These are phyloP conservation scores for Tricholoma sp. DNA, from an alignment of 768 basidiomycete species.

Conservation along the genomic window DNA sequence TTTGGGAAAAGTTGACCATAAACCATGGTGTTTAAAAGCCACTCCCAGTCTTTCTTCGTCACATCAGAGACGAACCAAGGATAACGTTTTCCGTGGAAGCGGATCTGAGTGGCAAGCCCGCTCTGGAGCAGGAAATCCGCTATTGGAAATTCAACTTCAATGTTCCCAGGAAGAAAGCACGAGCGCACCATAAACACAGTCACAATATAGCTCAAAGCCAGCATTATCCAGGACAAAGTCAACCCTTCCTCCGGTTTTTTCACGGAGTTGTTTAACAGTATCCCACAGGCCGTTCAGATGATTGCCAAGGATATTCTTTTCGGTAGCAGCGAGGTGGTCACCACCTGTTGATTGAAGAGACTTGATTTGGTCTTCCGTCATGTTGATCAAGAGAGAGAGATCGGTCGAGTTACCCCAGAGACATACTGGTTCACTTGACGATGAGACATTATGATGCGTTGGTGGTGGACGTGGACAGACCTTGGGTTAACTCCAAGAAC, in stretches of 20 bases:
- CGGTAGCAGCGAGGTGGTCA: conserved; percentile 91
- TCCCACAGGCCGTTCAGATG: conserved; percentile 71
- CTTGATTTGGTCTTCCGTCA: conserved; percentile 97
- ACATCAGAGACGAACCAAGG: conserved; percentile 95
- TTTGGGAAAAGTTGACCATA: conserved; percentile 91
- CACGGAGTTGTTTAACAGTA: conserved; percentile 60
- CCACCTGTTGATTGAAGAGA: conserved; percentile 94
- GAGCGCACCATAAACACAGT: conserved; percentile 72
- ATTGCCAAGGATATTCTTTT: conserved; percentile 95
- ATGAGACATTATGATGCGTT: background rate
- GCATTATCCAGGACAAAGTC: conserved; percentile 86
- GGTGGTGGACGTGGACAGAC: conserved; percentile 30
- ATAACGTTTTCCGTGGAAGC: conserved; percentile 94
- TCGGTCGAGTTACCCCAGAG: conserved; percentile 98
- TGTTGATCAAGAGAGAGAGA: conserved; percentile 90
- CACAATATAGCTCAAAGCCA: conserved; percentile 85
- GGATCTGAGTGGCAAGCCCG: conserved; percentile 77
- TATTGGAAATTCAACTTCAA: conserved; percentile 15
- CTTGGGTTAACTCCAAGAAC: conserved; percentile 92
- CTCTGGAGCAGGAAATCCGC: conserved; percentile 94
- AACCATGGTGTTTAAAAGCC: conserved; percentile 84
- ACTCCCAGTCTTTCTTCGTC: conserved; percentile 91
- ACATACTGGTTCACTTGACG: conserved; percentile 53
- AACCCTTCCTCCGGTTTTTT: conserved; percentile 68
- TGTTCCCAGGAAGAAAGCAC: background rate